These are phyloP conservation scores for Eremothecium cymbalariae DNA, from an alignment of 1,139 yeast genomes.

Conservation along the genomic window DNA sequence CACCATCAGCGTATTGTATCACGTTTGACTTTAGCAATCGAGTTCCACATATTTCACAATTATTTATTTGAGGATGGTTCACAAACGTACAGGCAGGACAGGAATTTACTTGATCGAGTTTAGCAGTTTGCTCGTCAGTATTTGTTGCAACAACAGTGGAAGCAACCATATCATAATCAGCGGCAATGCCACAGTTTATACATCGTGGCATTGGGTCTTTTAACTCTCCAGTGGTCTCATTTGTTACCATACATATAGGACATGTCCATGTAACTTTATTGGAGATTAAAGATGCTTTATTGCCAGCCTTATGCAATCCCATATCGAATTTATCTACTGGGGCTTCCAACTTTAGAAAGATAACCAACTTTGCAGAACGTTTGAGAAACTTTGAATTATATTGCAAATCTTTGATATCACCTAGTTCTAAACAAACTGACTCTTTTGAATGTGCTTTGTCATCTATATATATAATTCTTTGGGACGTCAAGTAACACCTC, in stretches of 20 bases:
- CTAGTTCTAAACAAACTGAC: conserved; percentile 46
- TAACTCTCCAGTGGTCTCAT: conserved; percentile 38
- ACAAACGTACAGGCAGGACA: conserved; percentile 82
- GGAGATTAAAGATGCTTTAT: conserved; percentile 2
- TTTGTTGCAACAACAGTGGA: conserved; percentile 18
- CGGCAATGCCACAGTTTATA: conserved; percentile 66
- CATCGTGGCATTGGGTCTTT: conserved; percentile 48
- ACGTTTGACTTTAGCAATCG: conserved; percentile 37
- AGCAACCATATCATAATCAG: conserved; percentile 34
- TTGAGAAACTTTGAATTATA: conserved; percentile 58
- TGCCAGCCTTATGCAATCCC: conserved; percentile 9
- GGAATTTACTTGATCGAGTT: conserved; percentile 10
- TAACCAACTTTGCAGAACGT: conserved; percentile 67
- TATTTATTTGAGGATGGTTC: conserved; percentile 69
- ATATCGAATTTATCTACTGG: conserved; percentile 9
- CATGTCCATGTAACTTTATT: conserved; percentile 59
- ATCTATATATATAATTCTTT: conserved; percentile 67
- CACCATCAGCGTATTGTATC: too few relatives aligned
- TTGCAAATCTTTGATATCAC: conserved; percentile 39
- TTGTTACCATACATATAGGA: conserved; percentile 70
- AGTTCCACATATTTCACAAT: conserved; percentile 85
- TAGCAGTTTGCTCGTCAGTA: conserved; percentile 3
- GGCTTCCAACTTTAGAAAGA: conserved; percentile 30
- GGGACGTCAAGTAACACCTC: conserved; percentile 65
- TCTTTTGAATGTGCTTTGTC: conserved; percentile 35